Percentiles rank a stretch among this genome's conserved stretches.
These are phyloP conservation scores for Limnanthes douglasii DNA, from an alignment of 345 rosid genomes.

Conservation along the genomic window DNA sequence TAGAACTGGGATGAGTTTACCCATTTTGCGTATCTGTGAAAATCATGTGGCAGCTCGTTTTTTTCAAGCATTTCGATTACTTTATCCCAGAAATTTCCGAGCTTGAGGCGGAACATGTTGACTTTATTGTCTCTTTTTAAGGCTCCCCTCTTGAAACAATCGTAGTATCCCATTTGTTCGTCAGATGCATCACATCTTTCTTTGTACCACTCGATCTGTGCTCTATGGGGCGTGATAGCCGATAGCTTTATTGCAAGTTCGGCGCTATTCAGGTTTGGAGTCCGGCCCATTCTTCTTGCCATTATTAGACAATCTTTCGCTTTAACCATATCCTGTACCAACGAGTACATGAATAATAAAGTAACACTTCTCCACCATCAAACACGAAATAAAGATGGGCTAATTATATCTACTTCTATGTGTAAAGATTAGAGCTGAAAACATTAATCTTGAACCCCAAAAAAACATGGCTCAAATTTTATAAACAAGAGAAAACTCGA, in stretches of 20 bases:
- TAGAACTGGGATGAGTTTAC: slow-evolving; percentile 47
- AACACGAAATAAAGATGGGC: too few relatives aligned
- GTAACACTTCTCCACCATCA: not conserved
- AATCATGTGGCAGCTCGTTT: slow-evolving; percentile 56
- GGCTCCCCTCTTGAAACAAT: slow-evolving; percentile 42
- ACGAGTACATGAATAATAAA: not conserved
- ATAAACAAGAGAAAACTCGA: not conserved
- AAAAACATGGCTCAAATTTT: too few relatives aligned
- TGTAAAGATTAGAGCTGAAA: too few relatives aligned
- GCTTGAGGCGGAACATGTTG: slow-evolving; percentile 45
- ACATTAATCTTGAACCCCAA: too few relatives aligned
- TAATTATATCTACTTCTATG: too few relatives aligned
- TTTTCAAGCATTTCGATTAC: slow-evolving; percentile 48
- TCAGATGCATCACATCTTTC: slow-evolving; percentile 28
- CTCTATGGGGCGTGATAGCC: slow-evolving; percentile 25
- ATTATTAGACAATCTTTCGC: slow-evolving; percentile 27
- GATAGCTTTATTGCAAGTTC: slow-evolving; percentile 35
- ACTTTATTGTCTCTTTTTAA: slow-evolving; percentile 31
- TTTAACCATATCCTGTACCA: slow-evolving; percentile 16
- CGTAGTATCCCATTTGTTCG: slow-evolving; percentile 54
- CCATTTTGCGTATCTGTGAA: slow-evolving; percentile 40
- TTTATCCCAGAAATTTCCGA: slow-evolving; percentile 50
- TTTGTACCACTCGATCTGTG: slow-evolving; percentile 53
- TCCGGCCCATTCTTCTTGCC: slow-evolving; percentile 26
- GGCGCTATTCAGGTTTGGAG: slow-evolving; percentile 33